These are phyloP conservation scores for Colletotrichum sp. DNA, from an alignment of 2,329 filamentous ascomycete genomes.

Conservation along the genomic window DNA sequence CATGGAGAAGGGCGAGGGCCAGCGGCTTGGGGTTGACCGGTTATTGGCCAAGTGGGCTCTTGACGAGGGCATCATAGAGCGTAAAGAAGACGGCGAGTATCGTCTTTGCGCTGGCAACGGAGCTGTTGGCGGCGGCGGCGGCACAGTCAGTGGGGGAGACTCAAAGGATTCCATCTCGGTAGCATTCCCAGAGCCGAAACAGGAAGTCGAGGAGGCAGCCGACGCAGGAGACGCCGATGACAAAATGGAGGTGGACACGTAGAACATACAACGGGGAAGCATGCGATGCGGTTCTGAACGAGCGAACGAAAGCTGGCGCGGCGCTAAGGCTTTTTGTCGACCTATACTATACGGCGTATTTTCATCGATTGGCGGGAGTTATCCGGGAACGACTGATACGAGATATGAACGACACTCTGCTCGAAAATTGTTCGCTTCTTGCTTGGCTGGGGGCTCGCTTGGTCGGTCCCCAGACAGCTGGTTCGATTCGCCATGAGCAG, in stretches of 20 bases:
- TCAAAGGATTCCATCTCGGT: slow-evolving; percentile 24
- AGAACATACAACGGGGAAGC: neutral
- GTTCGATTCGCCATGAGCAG: neutral
- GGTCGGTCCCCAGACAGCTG: neutral
- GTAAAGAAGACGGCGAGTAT: slow-evolving; percentile 60
- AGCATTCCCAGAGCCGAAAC: slow-evolving; percentile 16
- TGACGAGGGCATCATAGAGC: slow-evolving; percentile 67
- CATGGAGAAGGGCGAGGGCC: slow-evolving; percentile 76
- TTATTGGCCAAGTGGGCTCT: slow-evolving; percentile 67
- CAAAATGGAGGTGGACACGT: slow-evolving; percentile 4
- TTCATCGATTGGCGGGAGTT: slow-evolving; percentile 5
- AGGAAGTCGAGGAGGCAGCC: neutral
- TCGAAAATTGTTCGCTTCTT: neutral
- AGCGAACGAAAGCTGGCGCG: neutral
- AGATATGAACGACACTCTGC: slow-evolving; percentile 14
- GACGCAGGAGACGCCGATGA: neutral
- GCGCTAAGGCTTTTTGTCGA: slow-evolving; percentile 6
- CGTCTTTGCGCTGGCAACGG: slow-evolving; percentile 53
- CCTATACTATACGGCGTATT: slow-evolving; percentile 13
- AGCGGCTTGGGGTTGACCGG: slow-evolving; percentile 60
- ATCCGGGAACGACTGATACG: slow-evolving; percentile 18
- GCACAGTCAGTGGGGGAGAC: neutral
- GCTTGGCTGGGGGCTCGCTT: neutral
- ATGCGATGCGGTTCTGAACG: neutral
- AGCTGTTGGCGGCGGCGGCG: slow-evolving; percentile 24